Base-by-base conservation (phyloP, 1,284 basidiomycete genomes). In the Macrocybe sp. region DNA sequence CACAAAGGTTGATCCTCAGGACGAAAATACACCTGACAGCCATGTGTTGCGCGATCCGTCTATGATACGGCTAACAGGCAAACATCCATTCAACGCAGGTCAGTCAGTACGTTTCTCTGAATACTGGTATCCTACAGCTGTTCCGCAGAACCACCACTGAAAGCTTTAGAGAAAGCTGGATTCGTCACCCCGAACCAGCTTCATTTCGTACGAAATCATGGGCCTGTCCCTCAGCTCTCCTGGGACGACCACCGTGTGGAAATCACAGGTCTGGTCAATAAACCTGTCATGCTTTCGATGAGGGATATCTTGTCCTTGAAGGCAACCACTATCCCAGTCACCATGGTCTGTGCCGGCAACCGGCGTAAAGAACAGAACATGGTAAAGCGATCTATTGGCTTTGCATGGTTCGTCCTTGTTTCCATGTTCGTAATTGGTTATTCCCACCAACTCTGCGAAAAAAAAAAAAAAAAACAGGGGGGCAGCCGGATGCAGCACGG, bases 141-240 rank as follows among this genome's bases (percentile, higher is more conserved):
- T 30, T n/a, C 33, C 33, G 4, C 40, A 22, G 83, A 86, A 60
- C 69, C 81, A 0, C 69, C 64, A 4, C 65, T 85, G 7, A 64
- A 68, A 3, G 64, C 67, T 16, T 66, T 85, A 3, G 80, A 77
- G 56, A 56, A 65, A 6, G 65, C 72, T 61, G 79, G 84, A 12
- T 86, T 86, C 58, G 57, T 86, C 41, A 86, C 83, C 0, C 79
- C 83, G 0, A 72, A 73, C 36, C 70, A 77, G 50, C 69, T 86
- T n/a, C 81, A 82, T 62, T 85, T 76, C 57, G 83, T 85, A 12
- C 75, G 84, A 14, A 83, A 79, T 52, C 84, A 86, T 56, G 84
- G 84, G 11, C 74, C 80, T 2, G 81, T 83, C 2, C 84, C 84
- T 0, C 59, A 63, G 12, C 66, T 84, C 14, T 64, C 69, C 14